Conservation (phyloP, 257 asterid species). For the Penstemon barbatus region DNA sequence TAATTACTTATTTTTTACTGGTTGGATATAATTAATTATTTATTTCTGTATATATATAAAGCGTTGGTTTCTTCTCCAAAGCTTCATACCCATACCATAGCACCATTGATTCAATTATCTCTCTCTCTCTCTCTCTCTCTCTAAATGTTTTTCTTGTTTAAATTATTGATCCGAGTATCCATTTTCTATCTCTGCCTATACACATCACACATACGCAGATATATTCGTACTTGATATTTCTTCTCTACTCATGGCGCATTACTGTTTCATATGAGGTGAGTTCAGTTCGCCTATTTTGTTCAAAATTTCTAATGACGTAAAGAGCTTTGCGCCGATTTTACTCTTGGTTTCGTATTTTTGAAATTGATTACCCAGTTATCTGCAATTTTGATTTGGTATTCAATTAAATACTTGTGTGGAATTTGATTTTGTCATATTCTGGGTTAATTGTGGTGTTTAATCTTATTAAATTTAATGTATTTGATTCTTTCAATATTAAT, state of each 20-base stretch:
- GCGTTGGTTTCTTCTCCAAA: slow-evolving; percentile 13
- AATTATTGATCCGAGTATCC: slow-evolving; percentile 46
- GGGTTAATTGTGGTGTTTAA: slow-evolving; percentile 6
- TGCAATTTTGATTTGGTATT: slow-evolving; percentile 25
- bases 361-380: slow-evolving; percentile 5
- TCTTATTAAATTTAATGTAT: background rate
- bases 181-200: slow-evolving; percentile 38
- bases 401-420: background rate
- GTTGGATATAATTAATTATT: too few relatives aligned
- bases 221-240: slow-evolving; percentile 42
- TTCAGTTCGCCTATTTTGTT: slow-evolving; percentile 32
- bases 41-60: background rate
- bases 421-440: background rate
- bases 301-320: background rate
- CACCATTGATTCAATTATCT: background rate
- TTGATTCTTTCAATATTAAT: too few relatives aligned
- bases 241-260: slow-evolving; percentile 34
- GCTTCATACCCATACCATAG: slow-evolving; percentile 14
- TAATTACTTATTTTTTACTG: too few relatives aligned
- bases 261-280: slow-evolving; percentile 28
- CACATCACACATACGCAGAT: background rate
- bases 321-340: slow-evolving; percentile 10
- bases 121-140: slow-evolving; percentile 2
- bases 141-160: slow-evolving; percentile 8
- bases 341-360: slow-evolving; percentile 10